Evolutionary conservation across 441 rosid genomes (phyloP).

Genomic region (Manihot esculenta): DNA sequence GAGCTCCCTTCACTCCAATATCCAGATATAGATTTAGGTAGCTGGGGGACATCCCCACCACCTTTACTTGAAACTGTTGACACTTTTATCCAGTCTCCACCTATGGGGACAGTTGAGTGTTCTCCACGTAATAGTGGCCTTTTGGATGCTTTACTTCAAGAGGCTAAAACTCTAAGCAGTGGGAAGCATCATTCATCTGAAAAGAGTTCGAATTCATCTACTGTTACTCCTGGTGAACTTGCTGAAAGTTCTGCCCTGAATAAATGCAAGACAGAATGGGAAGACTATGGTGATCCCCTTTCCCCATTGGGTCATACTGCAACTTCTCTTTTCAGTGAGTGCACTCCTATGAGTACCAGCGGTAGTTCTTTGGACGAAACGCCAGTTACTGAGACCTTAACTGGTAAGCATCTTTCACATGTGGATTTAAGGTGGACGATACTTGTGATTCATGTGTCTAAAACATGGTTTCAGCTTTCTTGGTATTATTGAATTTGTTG

Average conservation of each 20-base stretch:
- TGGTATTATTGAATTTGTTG: not conserved
- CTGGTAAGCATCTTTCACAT: conserved; percentile 43
- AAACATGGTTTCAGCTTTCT: not conserved
- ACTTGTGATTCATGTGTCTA: not conserved
- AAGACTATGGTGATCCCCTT: conserved; percentile 53
- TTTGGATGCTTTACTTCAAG: conserved; percentile 85
- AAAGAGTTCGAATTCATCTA: conserved; percentile 66
- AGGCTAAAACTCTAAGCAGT: conserved; percentile 65
- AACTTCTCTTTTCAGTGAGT: conserved; percentile 57
- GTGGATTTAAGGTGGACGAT: conserved; percentile 16
- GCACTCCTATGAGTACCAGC: conserved; percentile 56
- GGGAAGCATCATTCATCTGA: conserved; percentile 70
- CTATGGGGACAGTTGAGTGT: conserved; percentile 48
- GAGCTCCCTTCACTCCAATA: conserved; percentile 99
- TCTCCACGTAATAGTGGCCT: conserved; percentile 87
- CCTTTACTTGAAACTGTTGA: conserved; percentile 70
- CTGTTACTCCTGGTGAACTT: conserved; percentile 51
- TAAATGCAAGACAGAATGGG: conserved; percentile 57
- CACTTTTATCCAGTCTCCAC: conserved; percentile 81
- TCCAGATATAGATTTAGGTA: conserved; percentile 64
- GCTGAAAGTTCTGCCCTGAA: conserved; percentile 53
- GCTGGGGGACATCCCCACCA: conserved; percentile 70
- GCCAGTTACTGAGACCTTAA: conserved; percentile 35
- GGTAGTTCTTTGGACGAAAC: conserved; percentile 69
- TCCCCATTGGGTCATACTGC: conserved; percentile 66